phyloP scores from a whole-genome alignment of 192 early-diverging fungal species.

The Coemansia brasiliensis region DNA sequence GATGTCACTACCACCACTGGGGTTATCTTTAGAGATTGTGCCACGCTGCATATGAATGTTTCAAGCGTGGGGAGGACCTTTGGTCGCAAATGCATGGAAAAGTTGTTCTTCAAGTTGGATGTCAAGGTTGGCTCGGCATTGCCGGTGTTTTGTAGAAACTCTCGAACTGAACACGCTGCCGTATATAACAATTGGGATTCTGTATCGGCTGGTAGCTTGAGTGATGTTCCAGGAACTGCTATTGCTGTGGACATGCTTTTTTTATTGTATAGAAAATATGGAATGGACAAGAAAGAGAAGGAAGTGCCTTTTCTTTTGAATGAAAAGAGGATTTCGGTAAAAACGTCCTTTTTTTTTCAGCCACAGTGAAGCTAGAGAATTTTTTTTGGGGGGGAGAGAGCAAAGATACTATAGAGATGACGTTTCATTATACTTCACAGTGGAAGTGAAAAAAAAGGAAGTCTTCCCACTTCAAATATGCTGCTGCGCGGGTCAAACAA shows the following conservation, averaged over 20 bases:
- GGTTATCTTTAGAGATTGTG: constrained; percentile 27
- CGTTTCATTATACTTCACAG: too few species aligned
- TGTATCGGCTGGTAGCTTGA: not conserved
- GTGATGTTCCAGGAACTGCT: not conserved
- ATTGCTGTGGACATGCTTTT: constrained; percentile 7
- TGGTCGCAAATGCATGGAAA: constrained; percentile 23
- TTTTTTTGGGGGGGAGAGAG: not conserved
- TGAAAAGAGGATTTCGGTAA: too few species aligned
- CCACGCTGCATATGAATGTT: constrained; percentile 37
- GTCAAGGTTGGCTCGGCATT: constrained; percentile 10
- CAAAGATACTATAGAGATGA: not conserved
- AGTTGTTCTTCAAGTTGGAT: constrained; percentile 26
- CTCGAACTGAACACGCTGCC: constrained; percentile 35
- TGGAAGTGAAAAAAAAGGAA: not conserved
- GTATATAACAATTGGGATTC: constrained; percentile 37
- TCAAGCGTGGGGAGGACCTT: constrained; percentile 35
- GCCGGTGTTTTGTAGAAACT: constrained; percentile 30
- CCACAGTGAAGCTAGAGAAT: not conserved
- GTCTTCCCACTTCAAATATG: constrained; percentile 5
- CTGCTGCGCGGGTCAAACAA: not conserved
- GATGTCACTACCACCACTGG: constrained; percentile 58
- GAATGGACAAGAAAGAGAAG: not conserved
- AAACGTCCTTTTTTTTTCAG: too few species aligned
- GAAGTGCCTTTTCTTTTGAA: not conserved
- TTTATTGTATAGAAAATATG: too few species aligned